Evolutionary conservation across 2,329 filamentous ascomycete species (phyloP), one percentile per base, ranked within the genome.

Genomic region (Aspergillus sp.): DNA sequence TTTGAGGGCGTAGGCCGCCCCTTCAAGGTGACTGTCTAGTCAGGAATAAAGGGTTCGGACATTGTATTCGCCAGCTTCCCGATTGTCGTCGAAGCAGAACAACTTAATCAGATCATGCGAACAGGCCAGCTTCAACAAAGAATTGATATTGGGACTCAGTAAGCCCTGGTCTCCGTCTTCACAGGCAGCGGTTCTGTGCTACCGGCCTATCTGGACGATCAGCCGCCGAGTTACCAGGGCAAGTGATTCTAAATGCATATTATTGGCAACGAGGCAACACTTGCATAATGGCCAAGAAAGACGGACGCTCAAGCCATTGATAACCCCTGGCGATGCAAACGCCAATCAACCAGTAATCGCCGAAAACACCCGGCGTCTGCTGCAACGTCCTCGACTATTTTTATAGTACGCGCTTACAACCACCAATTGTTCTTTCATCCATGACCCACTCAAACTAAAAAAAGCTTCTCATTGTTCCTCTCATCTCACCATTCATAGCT

Each of bases 1-100:
- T 95, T 96, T 78, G 85, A 90, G 65, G 91, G 90, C 0, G 80
- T 81, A 9, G 90, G 88, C 69, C 79, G 80, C 20, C 67, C 64
- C 4, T 80, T 81, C 63, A 75, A 69, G 4, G 74, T 80, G 47
- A 51, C 49, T 11, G 46, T 7, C 12, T 54, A 51, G 52, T 26
- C 18, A 39, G n/a, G 31, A 12, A 36, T 36, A 5, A n/a, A 5
- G 14, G 6, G 36, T n/a, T n/a, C 14, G 6, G 16, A 18, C 36
- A 42, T 42, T 42, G 36, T n/a, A 42, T 42, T 42, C 36, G 36
- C 16, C 16, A 14, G 36, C 14, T 42, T 7, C 16, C 36, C 36
- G 36, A 42, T 42, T 42, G 36, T n/a, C 7, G 36, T 42, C 36
- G 14, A 42, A 16, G 36, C 36, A 42, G 14, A 5, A 42, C 16